Evolutionary conservation across 2,329 filamentous ascomycete genomes (phyloP).

Genomic region (Exophiala phaeomuriformis): DNA sequence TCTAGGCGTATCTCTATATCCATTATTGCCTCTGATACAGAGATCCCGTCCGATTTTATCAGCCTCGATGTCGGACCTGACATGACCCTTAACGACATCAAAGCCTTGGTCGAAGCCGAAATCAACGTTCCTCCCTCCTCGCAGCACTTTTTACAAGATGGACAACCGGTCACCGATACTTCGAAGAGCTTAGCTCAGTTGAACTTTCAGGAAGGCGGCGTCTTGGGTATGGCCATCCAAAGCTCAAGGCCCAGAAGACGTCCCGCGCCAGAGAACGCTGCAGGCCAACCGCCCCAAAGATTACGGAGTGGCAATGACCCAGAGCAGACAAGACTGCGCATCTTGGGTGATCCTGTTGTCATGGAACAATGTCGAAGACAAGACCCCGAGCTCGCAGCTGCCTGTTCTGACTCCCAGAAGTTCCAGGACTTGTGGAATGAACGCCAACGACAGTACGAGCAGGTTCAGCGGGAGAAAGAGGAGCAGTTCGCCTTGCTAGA

Average conservation of each 20-base stretch:
- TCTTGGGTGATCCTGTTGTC: conserved; percentile 69
- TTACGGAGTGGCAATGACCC: conserved; percentile 49
- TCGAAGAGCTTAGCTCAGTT: conserved; percentile 73
- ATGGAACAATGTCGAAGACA: conserved; percentile 63
- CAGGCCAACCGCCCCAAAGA: conserved; percentile 19
- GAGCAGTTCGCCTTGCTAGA: conserved; percentile 79
- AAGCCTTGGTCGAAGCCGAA: conserved; percentile 81
- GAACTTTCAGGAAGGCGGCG: conserved; percentile 77
- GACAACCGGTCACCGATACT: conserved; percentile 68
- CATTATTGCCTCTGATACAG: conserved; percentile 66
- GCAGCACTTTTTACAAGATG: conserved; percentile 88
- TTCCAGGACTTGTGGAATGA: conserved; percentile 67
- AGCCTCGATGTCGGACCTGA: conserved; percentile 74
- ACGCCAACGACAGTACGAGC: conserved; percentile 62
- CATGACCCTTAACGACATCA: conserved; percentile 77
- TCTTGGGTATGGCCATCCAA: conserved; percentile 76
- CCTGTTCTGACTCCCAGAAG: conserved; percentile 64
- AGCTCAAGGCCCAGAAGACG: conserved; percentile 22
- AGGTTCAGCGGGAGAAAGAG: conserved; percentile 68
- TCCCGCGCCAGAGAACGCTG: conserved; percentile 13
- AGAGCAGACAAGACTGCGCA: conserved; percentile 73
- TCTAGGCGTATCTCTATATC: conserved; percentile 79
- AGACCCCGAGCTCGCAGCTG: conserved; percentile 69
- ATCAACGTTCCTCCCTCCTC: conserved; percentile 62
- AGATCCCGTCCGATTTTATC: conserved; percentile 64